Conservation (phyloP, 805 yeast genomes). For the Wickerhamiella galacta region DNA sequence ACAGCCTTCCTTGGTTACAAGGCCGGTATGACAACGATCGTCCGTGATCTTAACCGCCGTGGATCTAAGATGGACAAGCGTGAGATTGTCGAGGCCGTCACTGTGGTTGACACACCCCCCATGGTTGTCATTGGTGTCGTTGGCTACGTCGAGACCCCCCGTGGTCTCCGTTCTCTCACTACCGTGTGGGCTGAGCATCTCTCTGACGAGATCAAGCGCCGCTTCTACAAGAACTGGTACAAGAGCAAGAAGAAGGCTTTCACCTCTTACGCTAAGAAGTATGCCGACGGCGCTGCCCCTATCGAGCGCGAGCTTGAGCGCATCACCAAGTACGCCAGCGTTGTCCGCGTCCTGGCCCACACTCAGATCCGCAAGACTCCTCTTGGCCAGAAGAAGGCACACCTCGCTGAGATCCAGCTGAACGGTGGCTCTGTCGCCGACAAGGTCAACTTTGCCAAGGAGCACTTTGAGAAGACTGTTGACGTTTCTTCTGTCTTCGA, state of each 20-base stretch:
- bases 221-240: slow-evolving; percentile 99
- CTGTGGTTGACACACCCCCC: slow-evolving; percentile 99
- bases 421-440: slow-evolving; percentile 98
- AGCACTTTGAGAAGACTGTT: slow-evolving; percentile 98
- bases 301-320: slow-evolving; percentile 95
- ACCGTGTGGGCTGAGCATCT: slow-evolving; percentile 99
- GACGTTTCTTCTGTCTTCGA: slow-evolving; percentile 91
- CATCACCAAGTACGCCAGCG: slow-evolving; percentile 95
- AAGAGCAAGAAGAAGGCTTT: slow-evolving; percentile 99
- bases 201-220: slow-evolving; percentile 97
- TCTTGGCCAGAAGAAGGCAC: slow-evolving; percentile 98
- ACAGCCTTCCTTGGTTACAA: slow-evolving; percentile 99
- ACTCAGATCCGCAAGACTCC: slow-evolving; percentile 99
- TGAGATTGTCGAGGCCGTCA: slow-evolving; percentile 98
- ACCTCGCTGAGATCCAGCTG: slow-evolving; percentile 97
- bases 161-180: slow-evolving; percentile 98
- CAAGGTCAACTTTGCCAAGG: slow-evolving; percentile 97
- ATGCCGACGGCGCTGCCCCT: slow-evolving; percentile 78
- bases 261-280: slow-evolving; percentile 99
- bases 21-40: slow-evolving; percentile 99
- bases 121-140: slow-evolving; percentile 98
- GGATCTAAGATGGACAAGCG: slow-evolving; percentile 99
- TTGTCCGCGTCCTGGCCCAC: slow-evolving; percentile 98
- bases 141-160: slow-evolving; percentile 99
- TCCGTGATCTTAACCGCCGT: slow-evolving; percentile 99